Base-by-base conservation (phyloP, 441 rosid genomes). In the Bruguiera hainesii region DNA sequence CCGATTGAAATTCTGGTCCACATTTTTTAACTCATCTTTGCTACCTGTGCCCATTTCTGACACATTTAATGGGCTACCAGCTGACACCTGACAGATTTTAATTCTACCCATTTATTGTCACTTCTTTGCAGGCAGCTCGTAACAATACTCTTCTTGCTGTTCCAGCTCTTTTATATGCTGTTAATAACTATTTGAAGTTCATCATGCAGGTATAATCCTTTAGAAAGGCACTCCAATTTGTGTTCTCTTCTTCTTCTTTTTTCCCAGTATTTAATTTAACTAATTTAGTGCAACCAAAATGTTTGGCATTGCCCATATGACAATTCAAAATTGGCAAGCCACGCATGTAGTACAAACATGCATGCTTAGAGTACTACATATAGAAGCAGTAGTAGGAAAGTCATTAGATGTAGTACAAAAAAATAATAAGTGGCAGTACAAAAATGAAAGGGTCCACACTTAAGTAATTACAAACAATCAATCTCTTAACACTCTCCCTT, bases 151-250 rank as follows among this genome's bases (percentile, higher is more conserved):
- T 95, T 79, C 98, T 95, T 57, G 99, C 98, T 30, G 93, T 89
- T 86, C 99, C 99, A 71, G 97, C 99, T 21, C 57, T 90, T 81
- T 82, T 95, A 23, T 95, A 92, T 82, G 99, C 98, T 50, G 78
- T 95, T 75, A 95, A 92, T 78, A 95, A 95, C 81, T 95, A 95
- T 75, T 82, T 95, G 76, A 95, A 95, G 87, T 95, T 95, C 85
- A 87, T 79, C 70, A 95, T 95, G 99, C 99, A 95, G 99, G 99
- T 91, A 83, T 60, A 15, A 56, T 63, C 59, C 72, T 58, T 67
- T 66, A 64, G 33, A 37, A 60, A 10, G 48, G 6, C 73, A 35
- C 20, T 60, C 3, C 37, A 16, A 9, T 51, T 30, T 29, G 9
- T 26, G 2, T 46, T 49, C 4, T 57, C 20, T 8, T 9, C 19